phyloP scores from a whole-genome alignment of 495 filamentous ascomycete species.

The Xylaria cubensis region DNA sequence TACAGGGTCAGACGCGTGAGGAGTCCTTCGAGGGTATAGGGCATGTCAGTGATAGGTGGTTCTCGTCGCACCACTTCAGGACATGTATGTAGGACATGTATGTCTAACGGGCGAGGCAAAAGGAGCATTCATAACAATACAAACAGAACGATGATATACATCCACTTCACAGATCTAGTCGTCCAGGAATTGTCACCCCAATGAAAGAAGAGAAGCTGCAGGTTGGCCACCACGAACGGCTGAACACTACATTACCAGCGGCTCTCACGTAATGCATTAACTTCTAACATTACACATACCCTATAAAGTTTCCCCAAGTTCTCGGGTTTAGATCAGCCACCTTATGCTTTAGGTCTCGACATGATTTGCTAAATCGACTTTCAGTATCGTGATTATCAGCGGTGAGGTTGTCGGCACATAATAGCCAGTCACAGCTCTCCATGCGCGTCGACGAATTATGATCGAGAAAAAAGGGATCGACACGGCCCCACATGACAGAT shows the following conservation, averaged over 20 bases:
- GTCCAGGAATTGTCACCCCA: neutral
- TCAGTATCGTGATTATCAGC: neutral
- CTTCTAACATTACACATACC: neutral
- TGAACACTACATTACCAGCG: neutral
- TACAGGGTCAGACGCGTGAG: neutral
- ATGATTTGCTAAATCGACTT: neutral
- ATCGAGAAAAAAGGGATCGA: constrained; percentile 10
- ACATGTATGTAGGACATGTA: neutral
- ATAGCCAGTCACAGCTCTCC: neutral
- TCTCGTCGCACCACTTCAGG: constrained; percentile 1
- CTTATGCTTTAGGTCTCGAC: neutral
- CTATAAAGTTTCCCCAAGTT: neutral
- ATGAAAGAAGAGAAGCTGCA: neutral
- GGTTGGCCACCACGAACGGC: neutral
- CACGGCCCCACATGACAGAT: constrained; percentile 9
- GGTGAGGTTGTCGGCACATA: constrained; percentile 3
- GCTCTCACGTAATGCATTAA: neutral
- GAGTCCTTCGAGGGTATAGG: neutral
- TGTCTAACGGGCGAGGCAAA: neutral
- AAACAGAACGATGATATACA: neutral
- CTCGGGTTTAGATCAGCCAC: neutral
- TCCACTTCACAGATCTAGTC: neutral
- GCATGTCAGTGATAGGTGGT: neutral
- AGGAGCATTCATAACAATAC: constrained; percentile 1
- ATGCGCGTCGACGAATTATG: neutral